Base-by-base conservation (phyloP, 768 basidiomycete species). In the Phanerodontia chrysosporium region DNA sequence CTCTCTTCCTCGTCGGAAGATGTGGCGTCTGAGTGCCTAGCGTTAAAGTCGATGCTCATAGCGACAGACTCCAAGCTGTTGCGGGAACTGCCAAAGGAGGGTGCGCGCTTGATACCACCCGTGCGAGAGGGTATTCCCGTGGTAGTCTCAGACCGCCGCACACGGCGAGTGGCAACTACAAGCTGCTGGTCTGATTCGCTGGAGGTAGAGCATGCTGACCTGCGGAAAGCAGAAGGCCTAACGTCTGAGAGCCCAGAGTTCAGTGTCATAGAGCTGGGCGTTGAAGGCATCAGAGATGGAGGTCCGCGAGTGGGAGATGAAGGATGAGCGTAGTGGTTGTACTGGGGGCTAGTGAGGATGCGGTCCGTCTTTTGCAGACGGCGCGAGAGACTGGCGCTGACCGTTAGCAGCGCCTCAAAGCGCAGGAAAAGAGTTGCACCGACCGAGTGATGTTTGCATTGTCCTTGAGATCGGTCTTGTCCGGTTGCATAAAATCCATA, bases 1-100 rank as follows among this genome's bases (percentile, higher is more conserved):
- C 84, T 85, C 73, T 91, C 88, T 66, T 90, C 89, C 62, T 90
- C 89, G 65, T 91, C 89, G 21, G 86, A 87, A 13, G 89, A 88
- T 16, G 66, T 68, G 29, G 60, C 64, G 48, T 68, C 65, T 22
- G 67, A 66, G 29, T 62, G 60, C 51, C 62, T 64, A 16, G 66
- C 65, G 24, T 64, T 66, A 48, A 58, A 58, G 55, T 70, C 67
- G 36, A 68, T 62, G 49, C 69, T 69, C 69, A 70, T 69, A 16
- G 58, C 58, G 55, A 25, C 57, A 46, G 68, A 62, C 25, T 69
- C 67, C 18, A 65, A 63, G 45, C 65, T 64, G 42, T 66, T 65
- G 58, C 63, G 66, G 25, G 70, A 69, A 29, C 64, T 59, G 10
- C 83, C 81, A 69, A 83, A 87, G 10, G 81, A 83, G 10, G 86